These are phyloP conservation scores for Brettanomyces sp. DNA, from an alignment of 805 yeast species.

Conservation along the genomic window DNA sequence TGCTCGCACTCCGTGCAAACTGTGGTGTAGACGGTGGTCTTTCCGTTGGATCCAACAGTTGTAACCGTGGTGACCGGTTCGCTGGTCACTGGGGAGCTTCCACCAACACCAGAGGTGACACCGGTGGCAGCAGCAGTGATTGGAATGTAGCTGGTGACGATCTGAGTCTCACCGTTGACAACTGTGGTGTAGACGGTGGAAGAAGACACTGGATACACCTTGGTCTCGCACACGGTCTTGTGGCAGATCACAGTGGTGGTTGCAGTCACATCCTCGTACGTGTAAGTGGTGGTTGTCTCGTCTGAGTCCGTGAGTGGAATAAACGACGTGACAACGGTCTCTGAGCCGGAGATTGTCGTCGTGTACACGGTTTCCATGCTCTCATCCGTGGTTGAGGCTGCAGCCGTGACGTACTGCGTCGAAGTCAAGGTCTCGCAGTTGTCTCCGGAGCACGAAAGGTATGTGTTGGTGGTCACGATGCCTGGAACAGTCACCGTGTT, in stretches of 20 bases:
- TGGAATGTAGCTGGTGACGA: neutral
- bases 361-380: slow-evolving; percentile 3
- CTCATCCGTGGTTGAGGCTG: neutral
- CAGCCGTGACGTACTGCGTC: neutral
- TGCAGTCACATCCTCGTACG: neutral
- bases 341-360: slow-evolving; percentile 6
- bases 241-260: neutral
- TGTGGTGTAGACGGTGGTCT: too few relatives aligned
- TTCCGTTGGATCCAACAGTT: neutral
- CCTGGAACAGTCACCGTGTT: neutral
- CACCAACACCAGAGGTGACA: neutral
- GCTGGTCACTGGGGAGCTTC: neutral
- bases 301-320: slow-evolving; percentile 3
- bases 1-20: too few relatives aligned
- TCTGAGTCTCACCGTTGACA: neutral
- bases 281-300: neutral
- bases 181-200: neutral
- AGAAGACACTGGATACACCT: neutral
- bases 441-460: neutral
- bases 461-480: neutral
- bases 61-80: neutral
- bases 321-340: slow-evolving; percentile 4
- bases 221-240: neutral
- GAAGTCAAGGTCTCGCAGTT: neutral
- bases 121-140: neutral